These are phyloP conservation scores for Nicotiana rustica DNA, from an alignment of 305 asterid species.

Conservation along the genomic window DNA sequence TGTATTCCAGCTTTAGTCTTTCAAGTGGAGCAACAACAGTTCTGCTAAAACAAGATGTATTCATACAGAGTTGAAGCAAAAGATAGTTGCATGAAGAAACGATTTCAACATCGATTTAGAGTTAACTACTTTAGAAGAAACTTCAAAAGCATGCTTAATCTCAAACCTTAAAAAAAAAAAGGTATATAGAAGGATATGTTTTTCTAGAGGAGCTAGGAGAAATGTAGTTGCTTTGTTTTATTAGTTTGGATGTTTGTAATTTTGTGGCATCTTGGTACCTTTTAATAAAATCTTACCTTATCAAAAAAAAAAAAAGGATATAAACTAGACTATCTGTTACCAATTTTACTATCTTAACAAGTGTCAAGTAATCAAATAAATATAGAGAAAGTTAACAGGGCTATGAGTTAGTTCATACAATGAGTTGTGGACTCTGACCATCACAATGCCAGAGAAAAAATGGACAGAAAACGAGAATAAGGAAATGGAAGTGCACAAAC, in stretches of 20 bases:
- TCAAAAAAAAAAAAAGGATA: not conserved
- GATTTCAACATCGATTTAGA: constrained; percentile 16
- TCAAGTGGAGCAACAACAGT: constrained; percentile 96
- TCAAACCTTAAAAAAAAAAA: not conserved
- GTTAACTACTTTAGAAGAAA: not conserved
- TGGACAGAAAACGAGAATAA: not conserved
- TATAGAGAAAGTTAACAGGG: not conserved
- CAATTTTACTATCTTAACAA: not conserved
- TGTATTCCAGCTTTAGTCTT: constrained; percentile 93
- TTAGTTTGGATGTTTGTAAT: no score
- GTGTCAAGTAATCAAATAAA: not conserved
- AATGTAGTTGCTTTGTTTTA: no score
- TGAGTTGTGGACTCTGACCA: not conserved
- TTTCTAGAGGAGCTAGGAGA: no score
- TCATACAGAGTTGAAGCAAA: constrained; percentile 36
- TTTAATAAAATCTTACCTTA: no score
- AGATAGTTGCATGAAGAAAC: constrained; percentile 32
- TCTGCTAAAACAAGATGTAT: constrained; percentile 57
- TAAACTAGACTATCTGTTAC: constrained; percentile 10
- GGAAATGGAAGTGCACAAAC: not conserved
- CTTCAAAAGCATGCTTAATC: constrained; percentile 11
- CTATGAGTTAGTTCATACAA: not conserved
- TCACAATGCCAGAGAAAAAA: not conserved
- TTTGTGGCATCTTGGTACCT: no score
- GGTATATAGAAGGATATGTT: not conserved